These are phyloP conservation scores for Leccinum subtestaceum DNA, from an alignment of 768 basidiomycete species.

Conservation along the genomic window DNA sequence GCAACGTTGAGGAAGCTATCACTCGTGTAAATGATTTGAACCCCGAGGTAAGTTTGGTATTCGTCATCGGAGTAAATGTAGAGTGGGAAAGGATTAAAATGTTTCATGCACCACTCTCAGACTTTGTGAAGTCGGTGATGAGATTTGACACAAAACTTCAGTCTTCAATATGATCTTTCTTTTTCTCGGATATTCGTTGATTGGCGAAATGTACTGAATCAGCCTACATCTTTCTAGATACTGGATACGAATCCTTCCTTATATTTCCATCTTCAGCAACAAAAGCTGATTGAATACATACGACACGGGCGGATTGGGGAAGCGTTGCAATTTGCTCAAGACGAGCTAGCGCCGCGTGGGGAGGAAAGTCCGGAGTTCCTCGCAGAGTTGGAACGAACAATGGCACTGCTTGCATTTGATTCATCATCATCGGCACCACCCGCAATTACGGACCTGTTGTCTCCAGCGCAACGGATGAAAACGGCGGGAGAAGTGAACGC, in stretches of 20 bases:
- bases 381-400: constrained; percentile 87
- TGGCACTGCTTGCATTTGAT: constrained; percentile 88
- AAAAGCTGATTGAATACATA: constrained; percentile 93
- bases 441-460: constrained; percentile 73
- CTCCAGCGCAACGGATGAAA: constrained; percentile 84
- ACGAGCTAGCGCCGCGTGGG: constrained; percentile 90
- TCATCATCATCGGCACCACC: constrained; percentile 51
- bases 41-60: constrained; percentile 75
- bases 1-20: constrained; percentile 94
- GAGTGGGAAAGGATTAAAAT: constrained; percentile 70
- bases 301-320: constrained; percentile 74
- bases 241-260: constrained; percentile 91
- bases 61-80: not conserved
- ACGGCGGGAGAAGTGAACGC: constrained; percentile 97
- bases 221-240: constrained; percentile 57
- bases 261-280: constrained; percentile 95
- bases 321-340: constrained; percentile 88
- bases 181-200: constrained; percentile 1
- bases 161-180: constrained; percentile 87
- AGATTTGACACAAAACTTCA: constrained; percentile 79
- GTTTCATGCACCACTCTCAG: constrained; percentile 99
- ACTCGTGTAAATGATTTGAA: constrained; percentile 94
- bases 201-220: constrained; percentile 14
- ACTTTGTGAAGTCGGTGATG: constrained; percentile 78
- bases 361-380: constrained; percentile 95